phyloP scores from a whole-genome alignment of 306 rosid species.

The Astragalus membranaceus region DNA sequence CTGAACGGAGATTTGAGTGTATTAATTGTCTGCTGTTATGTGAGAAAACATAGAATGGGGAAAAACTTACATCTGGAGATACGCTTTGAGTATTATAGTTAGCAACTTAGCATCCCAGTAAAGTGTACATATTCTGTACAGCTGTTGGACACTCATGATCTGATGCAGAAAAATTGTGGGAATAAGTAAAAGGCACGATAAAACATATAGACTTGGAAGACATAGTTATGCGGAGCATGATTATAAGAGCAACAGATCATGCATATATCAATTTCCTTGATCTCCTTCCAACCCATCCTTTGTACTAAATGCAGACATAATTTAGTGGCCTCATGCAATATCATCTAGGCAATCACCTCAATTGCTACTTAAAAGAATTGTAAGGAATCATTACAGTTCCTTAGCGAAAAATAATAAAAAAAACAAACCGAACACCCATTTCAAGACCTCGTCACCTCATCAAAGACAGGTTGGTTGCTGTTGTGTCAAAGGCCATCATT shows the following conservation, averaged over 20 bases:
- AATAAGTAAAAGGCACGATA: conserved; percentile 3
- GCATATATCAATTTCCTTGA: not conserved
- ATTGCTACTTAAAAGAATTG: not conserved
- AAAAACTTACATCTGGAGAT: conserved; percentile 69
- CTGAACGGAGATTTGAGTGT: conserved; percentile 38
- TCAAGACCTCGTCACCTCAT: not conserved
- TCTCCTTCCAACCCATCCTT: conserved; percentile 2
- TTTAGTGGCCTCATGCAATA: conserved; percentile 12
- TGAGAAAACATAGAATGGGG: not conserved
- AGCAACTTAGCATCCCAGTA: conserved; percentile 99
- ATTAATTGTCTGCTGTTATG: conserved; percentile 15
- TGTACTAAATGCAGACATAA: conserved; percentile 8
- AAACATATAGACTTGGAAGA: not conserved
- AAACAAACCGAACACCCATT: not conserved
- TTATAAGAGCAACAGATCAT: conserved; percentile 3
- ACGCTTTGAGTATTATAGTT: conserved; percentile 95
- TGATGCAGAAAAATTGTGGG: conserved; percentile 22
- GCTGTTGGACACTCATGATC: conserved; percentile 98
- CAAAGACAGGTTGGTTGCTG: not conserved
- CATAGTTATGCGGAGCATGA: not conserved
- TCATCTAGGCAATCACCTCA: conserved; percentile 6
- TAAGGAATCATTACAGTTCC: conserved; percentile 6
- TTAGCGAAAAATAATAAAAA: not conserved
- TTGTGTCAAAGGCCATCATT: not conserved
- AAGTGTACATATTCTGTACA: conserved; percentile 93